Evolutionary conservation across 2,329 filamentous ascomycete species (phyloP).

Genomic region (Neofusicoccum kwambonambiense): DNA sequence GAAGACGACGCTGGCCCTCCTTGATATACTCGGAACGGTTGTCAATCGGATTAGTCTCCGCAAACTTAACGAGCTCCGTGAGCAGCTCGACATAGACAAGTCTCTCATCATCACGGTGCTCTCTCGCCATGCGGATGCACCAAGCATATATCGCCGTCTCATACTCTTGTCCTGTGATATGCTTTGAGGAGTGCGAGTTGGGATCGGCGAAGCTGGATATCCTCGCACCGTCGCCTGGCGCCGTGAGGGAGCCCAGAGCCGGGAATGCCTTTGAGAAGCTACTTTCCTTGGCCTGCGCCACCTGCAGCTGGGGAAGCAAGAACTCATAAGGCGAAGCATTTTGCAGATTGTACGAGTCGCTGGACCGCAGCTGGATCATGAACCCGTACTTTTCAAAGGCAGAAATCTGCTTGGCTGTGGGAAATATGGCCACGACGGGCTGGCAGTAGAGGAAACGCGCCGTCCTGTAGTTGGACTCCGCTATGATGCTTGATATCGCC

Average conservation of each 20-base stretch:
- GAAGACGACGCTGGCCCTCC: conserved; percentile 38
- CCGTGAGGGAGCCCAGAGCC: conserved; percentile 35
- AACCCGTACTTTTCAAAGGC: conserved; percentile 11
- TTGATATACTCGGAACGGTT: conserved; percentile 38
- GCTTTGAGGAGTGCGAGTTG: conserved; percentile 28
- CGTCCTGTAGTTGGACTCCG: conserved; percentile 75
- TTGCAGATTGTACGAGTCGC: background rate
- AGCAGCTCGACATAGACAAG: conserved; percentile 44
- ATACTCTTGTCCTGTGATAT: conserved; percentile 40
- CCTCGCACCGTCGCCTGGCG: conserved; percentile 20
- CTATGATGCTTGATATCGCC: conserved; percentile 73
- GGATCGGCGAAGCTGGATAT: conserved; percentile 32
- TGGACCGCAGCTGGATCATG: conserved; percentile 7
- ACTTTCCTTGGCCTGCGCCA: conserved; percentile 38
- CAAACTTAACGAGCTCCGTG: conserved; percentile 29
- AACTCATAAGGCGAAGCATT: conserved; percentile 17
- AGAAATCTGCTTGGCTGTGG: background rate
- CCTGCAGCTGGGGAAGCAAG: conserved; percentile 40
- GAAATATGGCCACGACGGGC: conserved; percentile 32
- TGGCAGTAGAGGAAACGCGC: conserved; percentile 56
- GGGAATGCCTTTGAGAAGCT: conserved; percentile 44
- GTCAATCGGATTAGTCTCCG: conserved; percentile 32
- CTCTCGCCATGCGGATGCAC: conserved; percentile 47
- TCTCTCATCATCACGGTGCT: conserved; percentile 40
- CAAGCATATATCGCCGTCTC: conserved; percentile 49